These are phyloP conservation scores for Fusarium coffeatum DNA, from an alignment of 2,329 filamentous ascomycete species.

Conservation along the genomic window DNA sequence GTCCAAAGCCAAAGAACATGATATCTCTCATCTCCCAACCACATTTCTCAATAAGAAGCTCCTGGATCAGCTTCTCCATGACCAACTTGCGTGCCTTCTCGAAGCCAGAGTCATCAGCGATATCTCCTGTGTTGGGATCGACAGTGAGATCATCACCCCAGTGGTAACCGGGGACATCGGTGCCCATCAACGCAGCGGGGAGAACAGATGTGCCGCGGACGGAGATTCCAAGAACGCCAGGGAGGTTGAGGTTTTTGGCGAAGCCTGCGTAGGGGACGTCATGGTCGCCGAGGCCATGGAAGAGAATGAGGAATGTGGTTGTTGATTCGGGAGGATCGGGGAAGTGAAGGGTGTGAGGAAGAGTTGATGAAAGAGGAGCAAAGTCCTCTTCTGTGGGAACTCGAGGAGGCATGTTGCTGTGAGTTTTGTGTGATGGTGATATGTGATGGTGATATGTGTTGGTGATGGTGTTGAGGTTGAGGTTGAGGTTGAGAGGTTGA, in stretches of 20 bases:
- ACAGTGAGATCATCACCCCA: slow-evolving; percentile 76
- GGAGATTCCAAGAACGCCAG: slow-evolving; percentile 80
- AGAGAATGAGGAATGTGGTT: slow-evolving; percentile 80
- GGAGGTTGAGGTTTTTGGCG: slow-evolving; percentile 75
- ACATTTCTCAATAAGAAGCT: slow-evolving; percentile 64
- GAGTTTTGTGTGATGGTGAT: slow-evolving; percentile 9
- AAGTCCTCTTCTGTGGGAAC: slow-evolving; percentile 66
- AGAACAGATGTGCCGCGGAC: slow-evolving; percentile 77
- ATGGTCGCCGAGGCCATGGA: slow-evolving; percentile 87
- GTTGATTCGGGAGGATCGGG: slow-evolving; percentile 69
- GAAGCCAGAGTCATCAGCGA: slow-evolving; percentile 74
- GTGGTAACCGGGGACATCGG: slow-evolving; percentile 59
- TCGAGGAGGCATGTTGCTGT: slow-evolving; percentile 56
- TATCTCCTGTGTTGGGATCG: slow-evolving; percentile 59
- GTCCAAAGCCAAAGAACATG: slow-evolving; percentile 74
- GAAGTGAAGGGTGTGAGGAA: slow-evolving; percentile 59
- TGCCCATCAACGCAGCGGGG: slow-evolving; percentile 70
- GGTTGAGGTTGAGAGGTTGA: background rate
- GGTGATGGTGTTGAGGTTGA: slow-evolving; percentile 7
- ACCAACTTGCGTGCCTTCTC: slow-evolving; percentile 60
- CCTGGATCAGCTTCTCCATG: slow-evolving; percentile 62
- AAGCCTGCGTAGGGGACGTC: slow-evolving; percentile 76
- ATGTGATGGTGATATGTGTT: slow-evolving; percentile 2
- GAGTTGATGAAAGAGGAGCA: slow-evolving; percentile 49
- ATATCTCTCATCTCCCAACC: slow-evolving; percentile 71